These are phyloP conservation scores for Psilocybe mexicana DNA, from an alignment of 1,284 basidiomycete genomes.

Conservation along the genomic window DNA sequence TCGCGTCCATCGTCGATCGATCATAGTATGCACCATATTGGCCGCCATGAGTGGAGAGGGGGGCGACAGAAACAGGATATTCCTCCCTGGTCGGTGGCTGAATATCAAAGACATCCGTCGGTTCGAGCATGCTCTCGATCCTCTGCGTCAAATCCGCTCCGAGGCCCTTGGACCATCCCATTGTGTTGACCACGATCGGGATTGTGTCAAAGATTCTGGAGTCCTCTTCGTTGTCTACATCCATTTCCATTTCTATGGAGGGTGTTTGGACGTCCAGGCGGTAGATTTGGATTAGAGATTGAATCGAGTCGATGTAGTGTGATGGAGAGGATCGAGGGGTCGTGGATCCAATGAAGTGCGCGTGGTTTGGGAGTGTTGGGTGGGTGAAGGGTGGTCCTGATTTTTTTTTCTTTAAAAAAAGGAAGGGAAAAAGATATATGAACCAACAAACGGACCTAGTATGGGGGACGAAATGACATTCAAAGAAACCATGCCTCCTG, in stretches of 20 bases:
- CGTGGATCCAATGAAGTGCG: constrained; percentile 83
- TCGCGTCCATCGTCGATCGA: constrained; percentile 9
- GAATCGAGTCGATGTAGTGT: constrained; percentile 75
- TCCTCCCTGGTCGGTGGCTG: constrained; percentile 14
- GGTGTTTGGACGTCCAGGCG: constrained; percentile 67
- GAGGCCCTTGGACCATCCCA: constrained; percentile 96
- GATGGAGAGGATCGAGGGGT: constrained; percentile 80
- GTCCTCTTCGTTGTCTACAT: constrained; percentile 22
- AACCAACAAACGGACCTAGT: constrained; percentile 55
- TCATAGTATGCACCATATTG: constrained; percentile 14
- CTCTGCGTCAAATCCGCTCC: constrained; percentile 78
- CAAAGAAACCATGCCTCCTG: constrained; percentile 83
- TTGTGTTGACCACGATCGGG: constrained; percentile 92
- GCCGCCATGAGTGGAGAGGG: not conserved
- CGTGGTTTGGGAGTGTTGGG: constrained; percentile 65
- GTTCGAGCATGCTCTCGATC: constrained; percentile 68
- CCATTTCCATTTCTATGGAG: constrained; percentile 14
- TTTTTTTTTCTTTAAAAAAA: not conserved
- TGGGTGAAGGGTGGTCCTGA: constrained; percentile 87
- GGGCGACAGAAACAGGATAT: constrained; percentile 2
- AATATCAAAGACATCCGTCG: constrained; percentile 69
- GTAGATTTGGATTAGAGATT: constrained; percentile 72
- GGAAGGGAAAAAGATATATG: not conserved
- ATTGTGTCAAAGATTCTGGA: constrained; percentile 53
- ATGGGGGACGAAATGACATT: constrained; percentile 68